A percentile compares a stretch with the other conserved stretches of the same genome.
Evolutionary conservation across 139 green algal genomes (phyloP).

Genomic region (Coccomyxa sp.): DNA sequence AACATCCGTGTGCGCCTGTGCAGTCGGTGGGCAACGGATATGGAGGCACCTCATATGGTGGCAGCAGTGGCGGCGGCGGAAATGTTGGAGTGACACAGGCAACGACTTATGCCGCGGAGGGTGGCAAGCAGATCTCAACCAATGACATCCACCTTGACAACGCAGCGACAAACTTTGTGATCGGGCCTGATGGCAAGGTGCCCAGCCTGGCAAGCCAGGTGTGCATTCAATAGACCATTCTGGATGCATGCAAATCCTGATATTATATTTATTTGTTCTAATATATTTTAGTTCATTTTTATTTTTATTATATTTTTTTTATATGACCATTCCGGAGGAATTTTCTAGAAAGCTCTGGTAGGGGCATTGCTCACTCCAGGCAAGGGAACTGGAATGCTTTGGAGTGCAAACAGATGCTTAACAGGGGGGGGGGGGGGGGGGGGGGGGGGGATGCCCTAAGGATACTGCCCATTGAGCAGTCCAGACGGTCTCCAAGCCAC

Average conservation of each 20-base stretch:
- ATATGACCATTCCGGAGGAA: background rate
- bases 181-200: background rate
- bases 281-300: background rate
- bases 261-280: background rate
- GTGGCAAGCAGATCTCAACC: background rate
- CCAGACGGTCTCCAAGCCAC: background rate
- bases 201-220: background rate
- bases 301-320: background rate
- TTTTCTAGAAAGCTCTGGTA: background rate
- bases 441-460: too few species aligned
- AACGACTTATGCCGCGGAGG: background rate
- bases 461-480: too few species aligned
- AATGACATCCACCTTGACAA: constrained; percentile 1
- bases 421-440: too few species aligned
- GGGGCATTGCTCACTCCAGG: too few species aligned
- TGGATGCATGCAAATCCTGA: background rate
- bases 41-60: background rate
- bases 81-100: background rate
- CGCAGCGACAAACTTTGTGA: background rate
- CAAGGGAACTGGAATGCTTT: too few species aligned
- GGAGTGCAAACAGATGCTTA: too few species aligned
- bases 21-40: too few species aligned
- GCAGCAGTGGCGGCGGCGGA: background rate
- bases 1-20: too few species aligned
- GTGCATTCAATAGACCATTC: background rate